Base-by-base conservation (phyloP, 163 green algal species). In the Volvox carteri region DNA sequence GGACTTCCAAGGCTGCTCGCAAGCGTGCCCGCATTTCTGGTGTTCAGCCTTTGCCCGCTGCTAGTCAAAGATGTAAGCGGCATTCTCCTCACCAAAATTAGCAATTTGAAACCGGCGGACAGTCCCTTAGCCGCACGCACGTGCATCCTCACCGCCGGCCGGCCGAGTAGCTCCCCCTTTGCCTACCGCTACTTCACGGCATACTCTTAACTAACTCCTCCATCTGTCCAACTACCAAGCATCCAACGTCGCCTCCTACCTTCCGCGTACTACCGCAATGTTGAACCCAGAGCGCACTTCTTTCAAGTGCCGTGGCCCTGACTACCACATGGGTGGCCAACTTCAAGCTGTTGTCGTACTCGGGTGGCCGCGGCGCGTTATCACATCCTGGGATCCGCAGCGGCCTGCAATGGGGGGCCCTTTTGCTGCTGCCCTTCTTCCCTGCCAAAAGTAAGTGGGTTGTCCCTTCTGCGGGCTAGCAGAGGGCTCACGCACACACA, bases 381-480 rank as follows among this genome's bases (percentile, higher is more conserved):
- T 44, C 65, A 21, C 81, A 87, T 23, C 81, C 81, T 2, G 79
- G 28, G 0, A 19, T 80, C 1, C 21, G 35, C 33, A 73, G 8
- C 19, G 46, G 33, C 2, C 33, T 79, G 81, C 46, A 80, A 68
- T 87, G 81, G 81, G 65, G 30, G 4, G 81, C 67, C 3, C 30
- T 87, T 30, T 65, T 87, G 46, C 4, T 87, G 46, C 81, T 87
- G 65, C 81, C 81, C 1, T 87, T 87, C 67, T 87, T 87, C 65
- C 81, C 81, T 0, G 67, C 81, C 30, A 87, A 87, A 48, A 80
- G 81, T 87, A 23, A 68, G 80, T 48, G n/a, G 30, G 35, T 8
- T 65, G 28, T n/a, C n/a, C n/a, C n/a, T n/a, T n/a, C n/a, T n/a
- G n/a, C n/a, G n/a, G n/a, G n/a, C n/a, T n/a, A n/a, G n/a, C n/a